These are phyloP conservation scores for Pneumocystis canis DNA, from an alignment of 1,139 yeast species.

Conservation along the genomic window DNA sequence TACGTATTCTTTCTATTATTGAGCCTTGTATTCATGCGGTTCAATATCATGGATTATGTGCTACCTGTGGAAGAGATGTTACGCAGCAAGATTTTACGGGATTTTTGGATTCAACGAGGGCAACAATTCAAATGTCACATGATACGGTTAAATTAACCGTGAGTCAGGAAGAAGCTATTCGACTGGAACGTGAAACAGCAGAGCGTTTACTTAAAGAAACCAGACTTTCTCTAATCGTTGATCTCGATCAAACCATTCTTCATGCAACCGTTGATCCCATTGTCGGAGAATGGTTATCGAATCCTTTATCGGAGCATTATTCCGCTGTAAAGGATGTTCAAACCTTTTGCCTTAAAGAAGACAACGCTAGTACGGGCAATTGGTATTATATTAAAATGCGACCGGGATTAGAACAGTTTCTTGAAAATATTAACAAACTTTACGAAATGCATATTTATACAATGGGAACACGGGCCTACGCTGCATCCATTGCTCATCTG, in stretches of 20 bases:
- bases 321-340: conserved; percentile 70
- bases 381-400: conserved; percentile 88
- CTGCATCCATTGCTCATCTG: conserved; percentile 73
- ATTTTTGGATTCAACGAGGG: conserved; percentile 56
- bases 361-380: conserved; percentile 32
- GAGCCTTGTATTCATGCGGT: conserved; percentile 90
- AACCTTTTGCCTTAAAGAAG: conserved; percentile 49
- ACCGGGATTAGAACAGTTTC: conserved; percentile 68
- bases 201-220: conserved; percentile 44
- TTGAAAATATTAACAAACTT: conserved; percentile 43
- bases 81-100: conserved; percentile 53
- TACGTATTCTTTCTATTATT: conserved; percentile 38
- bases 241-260: conserved; percentile 90
- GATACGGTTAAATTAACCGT: conserved; percentile 77
- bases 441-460: conserved; percentile 93
- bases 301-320: conserved; percentile 71
- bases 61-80: conserved; percentile 66
- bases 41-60: conserved; percentile 94
- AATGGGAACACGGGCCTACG: conserved; percentile 97
- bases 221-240: conserved; percentile 81
- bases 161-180: conserved; percentile 68
- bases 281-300: conserved; percentile 90
- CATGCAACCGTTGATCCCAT: conserved; percentile 98
- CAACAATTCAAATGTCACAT: conserved; percentile 80
- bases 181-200: conserved; percentile 58